phyloP scores from a whole-genome alignment of 148 eudicot species.

The Camellia lanceoleosa region DNA sequence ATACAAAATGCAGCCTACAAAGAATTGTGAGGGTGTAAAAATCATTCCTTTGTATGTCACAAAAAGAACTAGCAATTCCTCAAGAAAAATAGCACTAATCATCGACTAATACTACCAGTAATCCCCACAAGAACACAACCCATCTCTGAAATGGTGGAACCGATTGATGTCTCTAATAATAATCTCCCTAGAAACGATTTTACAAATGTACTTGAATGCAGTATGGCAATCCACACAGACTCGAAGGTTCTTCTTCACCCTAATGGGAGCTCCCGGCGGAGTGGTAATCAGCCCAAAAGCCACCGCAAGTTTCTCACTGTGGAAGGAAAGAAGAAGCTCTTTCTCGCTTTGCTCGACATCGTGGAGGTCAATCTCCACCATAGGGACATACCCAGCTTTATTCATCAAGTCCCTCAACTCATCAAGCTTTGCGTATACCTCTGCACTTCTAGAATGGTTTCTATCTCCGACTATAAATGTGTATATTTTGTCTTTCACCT shows the following conservation, averaged over 20 bases:
- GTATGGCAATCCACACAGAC: constrained; percentile 17
- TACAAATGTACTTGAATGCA: constrained; percentile 12
- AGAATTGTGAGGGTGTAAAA: background rate
- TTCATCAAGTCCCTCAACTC: constrained; percentile 16
- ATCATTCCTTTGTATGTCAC: background rate
- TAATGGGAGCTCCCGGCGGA: constrained; percentile 15
- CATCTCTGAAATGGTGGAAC: constrained; percentile 61
- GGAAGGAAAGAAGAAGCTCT: constrained; percentile 45
- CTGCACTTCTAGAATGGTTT: constrained; percentile 14
- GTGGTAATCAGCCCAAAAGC: constrained; percentile 17
- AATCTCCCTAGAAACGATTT: constrained; percentile 10
- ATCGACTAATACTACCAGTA: constrained; percentile 5
- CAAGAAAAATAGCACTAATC: background rate
- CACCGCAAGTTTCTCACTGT: constrained; percentile 54
- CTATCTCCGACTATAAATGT: constrained; percentile 16
- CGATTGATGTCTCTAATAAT: constrained; percentile 41
- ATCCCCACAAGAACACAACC: constrained; percentile 53
- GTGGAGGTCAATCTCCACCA: constrained; percentile 35
- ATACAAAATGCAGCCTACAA: background rate
- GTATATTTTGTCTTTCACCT: constrained; percentile 17
- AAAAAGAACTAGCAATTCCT: background rate
- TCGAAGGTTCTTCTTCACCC: constrained; percentile 17
- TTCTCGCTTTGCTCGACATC: constrained; percentile 49
- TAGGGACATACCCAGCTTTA: constrained; percentile 18
- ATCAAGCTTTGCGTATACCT: constrained; percentile 19